phyloP scores from a whole-genome alignment of 208 protist genomes.

The Crithidia sp. region DNA sequence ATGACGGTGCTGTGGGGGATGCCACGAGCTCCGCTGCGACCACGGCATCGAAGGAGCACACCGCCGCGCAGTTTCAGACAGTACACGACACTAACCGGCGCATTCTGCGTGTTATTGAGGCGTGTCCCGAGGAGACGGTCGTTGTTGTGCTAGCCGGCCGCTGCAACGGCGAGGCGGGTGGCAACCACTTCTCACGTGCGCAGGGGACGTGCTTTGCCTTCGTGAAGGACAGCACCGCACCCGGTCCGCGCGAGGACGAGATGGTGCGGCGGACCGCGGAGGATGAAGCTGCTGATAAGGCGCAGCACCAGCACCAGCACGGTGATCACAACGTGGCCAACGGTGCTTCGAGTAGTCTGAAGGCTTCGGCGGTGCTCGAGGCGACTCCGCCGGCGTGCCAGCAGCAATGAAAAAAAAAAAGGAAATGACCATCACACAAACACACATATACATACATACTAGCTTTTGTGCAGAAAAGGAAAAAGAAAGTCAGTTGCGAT shows the following conservation, averaged over 20 bases:
- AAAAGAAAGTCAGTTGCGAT: no score
- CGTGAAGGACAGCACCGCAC: slow-evolving; percentile 68
- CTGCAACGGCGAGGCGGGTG: slow-evolving; percentile 35
- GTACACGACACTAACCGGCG: slow-evolving; percentile 66
- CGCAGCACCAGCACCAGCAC: background rate
- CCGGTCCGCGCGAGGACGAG: slow-evolving; percentile 41
- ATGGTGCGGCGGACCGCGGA: slow-evolving; percentile 7
- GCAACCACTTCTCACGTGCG: slow-evolving; percentile 52
- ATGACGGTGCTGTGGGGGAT: no score
- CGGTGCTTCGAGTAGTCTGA: background rate
- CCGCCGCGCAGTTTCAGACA: slow-evolving; percentile 38
- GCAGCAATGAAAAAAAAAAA: slow-evolving; percentile 45
- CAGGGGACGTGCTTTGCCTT: slow-evolving; percentile 79
- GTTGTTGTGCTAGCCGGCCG: slow-evolving; percentile 59
- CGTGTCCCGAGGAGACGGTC: slow-evolving; percentile 72
- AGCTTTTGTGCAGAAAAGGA: background rate
- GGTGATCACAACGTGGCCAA: background rate
- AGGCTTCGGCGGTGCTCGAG: background rate
- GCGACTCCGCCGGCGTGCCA: slow-evolving; percentile 38
- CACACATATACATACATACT: background rate
- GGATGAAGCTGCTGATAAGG: background rate
- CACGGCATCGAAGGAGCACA: slow-evolving; percentile 8
- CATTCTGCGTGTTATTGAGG: slow-evolving; percentile 74
- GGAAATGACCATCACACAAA: background rate
- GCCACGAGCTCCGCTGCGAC: no score